These are phyloP conservation scores for Dalbergia oliveri DNA, from an alignment of 306 rosid genomes.

Conservation along the genomic window DNA sequence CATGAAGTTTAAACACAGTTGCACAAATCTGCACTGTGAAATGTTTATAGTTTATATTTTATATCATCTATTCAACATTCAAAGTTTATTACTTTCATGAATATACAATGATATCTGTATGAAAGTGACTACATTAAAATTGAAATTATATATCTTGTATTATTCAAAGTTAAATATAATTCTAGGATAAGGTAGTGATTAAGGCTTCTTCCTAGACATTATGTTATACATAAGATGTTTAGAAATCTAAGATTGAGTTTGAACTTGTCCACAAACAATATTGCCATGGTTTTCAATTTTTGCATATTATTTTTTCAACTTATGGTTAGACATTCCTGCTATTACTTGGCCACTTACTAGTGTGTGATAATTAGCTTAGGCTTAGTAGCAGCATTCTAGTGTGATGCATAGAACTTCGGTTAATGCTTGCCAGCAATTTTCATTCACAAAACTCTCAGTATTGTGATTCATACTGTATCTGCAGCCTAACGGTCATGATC, in stretches of 20 bases:
- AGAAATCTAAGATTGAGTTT: background rate
- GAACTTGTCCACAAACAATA: background rate
- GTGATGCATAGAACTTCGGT: slow-evolving; percentile 1
- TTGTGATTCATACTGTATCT: slow-evolving; percentile 48
- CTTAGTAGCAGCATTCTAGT: slow-evolving; percentile 18
- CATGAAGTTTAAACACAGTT: slow-evolving; percentile 10
- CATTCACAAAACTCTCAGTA: slow-evolving; percentile 22
- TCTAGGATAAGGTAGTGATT: slow-evolving; percentile 10
- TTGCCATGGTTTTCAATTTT: slow-evolving; percentile 13
- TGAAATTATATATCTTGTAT: background rate
- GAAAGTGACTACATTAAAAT: background rate
- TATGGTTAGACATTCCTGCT: slow-evolving; percentile 10
- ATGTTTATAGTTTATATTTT: slow-evolving; percentile 18
- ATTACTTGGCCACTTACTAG: background rate
- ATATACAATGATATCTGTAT: slow-evolving; percentile 8
- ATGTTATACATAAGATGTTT: background rate
- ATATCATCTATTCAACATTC: background rate
- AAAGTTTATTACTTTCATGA: background rate
- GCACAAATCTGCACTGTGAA: slow-evolving; percentile 8
- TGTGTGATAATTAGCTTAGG: slow-evolving; percentile 31
- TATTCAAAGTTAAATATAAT: slow-evolving; percentile 12
- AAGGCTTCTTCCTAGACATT: slow-evolving; percentile 13
- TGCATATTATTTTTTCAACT: slow-evolving; percentile 14
- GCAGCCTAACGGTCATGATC: slow-evolving; percentile 92
- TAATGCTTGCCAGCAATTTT: slow-evolving; percentile 26